Base-by-base conservation (phyloP, 2,329 filamentous ascomycete genomes). In the Didymellaceae sp. region DNA sequence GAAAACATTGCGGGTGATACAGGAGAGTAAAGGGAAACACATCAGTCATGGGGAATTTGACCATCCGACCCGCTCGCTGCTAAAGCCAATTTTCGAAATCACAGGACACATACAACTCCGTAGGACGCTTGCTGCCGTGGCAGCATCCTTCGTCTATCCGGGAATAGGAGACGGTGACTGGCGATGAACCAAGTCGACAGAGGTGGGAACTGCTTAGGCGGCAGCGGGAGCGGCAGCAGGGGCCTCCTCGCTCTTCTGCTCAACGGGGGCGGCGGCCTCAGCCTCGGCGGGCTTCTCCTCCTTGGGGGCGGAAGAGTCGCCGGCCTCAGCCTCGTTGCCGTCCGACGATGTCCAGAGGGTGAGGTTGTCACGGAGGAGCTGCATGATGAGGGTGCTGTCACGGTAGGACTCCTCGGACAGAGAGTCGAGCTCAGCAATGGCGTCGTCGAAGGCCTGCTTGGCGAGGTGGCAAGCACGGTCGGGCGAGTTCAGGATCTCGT, bases 341-440 rank as follows among this genome's bases (percentile, higher is more conserved):
- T 96, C 92, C 54, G 91, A 95, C 66, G 92, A 97, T 67, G 92
- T 97, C 92, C 92, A 97, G 77, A 97, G 88, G 63, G 92, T 97
- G 61, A 97, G 84, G 85, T 97, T 97, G 83, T 97, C 93, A 75
- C 93, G 90, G 76, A 97, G 88, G 58, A 97, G 85, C 84, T 97
- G 93, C 93, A 97, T 97, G 83, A 97, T 97, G 70, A 97, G 86
- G 54, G 93, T 97, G 86, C 91, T 96, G 81, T 97, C 93, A 74
- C 92, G 90, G 88, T 97, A 97, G 54, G 91, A 96, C 82, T 97
- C 93, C 83, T 97, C 93, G 54, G 91, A 96, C 62, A 97, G 84
- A 42, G 91, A 96, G 83, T 97, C 93, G 68, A 97, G 91, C 86
- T 97, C 92, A 73, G 93, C 93, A 76, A 97, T 97, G 72, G 93